Evolutionary conservation across 352 stramenopile species (phyloP), one percentile per base, ranked within the genome.

Genomic region (Phytophthora nicotianae): DNA sequence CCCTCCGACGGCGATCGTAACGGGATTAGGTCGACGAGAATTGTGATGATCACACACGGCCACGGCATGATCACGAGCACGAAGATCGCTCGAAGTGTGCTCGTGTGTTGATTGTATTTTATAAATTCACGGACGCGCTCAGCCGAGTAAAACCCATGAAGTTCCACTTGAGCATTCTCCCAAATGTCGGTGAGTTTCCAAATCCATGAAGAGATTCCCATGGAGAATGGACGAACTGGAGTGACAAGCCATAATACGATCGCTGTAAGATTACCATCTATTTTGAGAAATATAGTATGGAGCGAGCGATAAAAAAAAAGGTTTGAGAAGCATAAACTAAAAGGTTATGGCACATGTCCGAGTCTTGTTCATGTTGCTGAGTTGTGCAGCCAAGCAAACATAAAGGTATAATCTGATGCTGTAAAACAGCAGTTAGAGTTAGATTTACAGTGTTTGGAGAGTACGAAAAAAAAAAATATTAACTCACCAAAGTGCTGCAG

Each of bases 391-490:
- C 70, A 79, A 13, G 41, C 43, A 45, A 79, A 75, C n/a, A 62
- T 40, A 40, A 79, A 79, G 0, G 57, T 70, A 51, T 66, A 79
- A 35, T 79, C 70, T 11, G 37, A 70, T 26, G 57, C 62, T 73
- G 32, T 38, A 38, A 38, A n/a, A n/a, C 6, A 38, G n/a, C 13
- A 38, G 13, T n/a, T 38, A 4, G 13, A 38, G 32, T 38, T 38
- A 38, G 32, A 10, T 38, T 2, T 38, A 38, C 10, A 13, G 13
- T 38, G 24, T 29, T 4, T 8, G 7, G 24, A 29, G 4, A 38
- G 10, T 14, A 38, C 32, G 5, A 3, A 38, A 5, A 13, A n/a
- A 5, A n/a, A 2, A n/a, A n/a, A 38, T 9, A n/a, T n/a, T n/a
- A 5, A n/a, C 32, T 43, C 24, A 77, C 73, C 68, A 23, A 67